A percentile compares a stretch with the other conserved stretches of the same genome.
phyloP scores from a whole-genome alignment of 148 eudicot species.

The Vaccinium darrowii region DNA sequence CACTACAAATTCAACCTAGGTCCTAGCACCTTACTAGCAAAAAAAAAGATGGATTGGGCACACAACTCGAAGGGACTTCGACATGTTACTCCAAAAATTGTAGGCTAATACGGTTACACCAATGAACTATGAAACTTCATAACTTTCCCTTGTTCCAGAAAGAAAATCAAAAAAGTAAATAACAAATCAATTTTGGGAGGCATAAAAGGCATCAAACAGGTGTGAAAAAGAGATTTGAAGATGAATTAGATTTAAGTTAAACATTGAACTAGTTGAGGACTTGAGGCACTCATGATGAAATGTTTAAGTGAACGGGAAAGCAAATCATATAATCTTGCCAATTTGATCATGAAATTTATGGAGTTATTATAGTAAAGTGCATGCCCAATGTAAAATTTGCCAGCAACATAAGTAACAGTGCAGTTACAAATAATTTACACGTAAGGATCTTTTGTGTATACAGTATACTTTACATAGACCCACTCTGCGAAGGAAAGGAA shows the following conservation, averaged over 20 bases:
- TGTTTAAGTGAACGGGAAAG: not conserved
- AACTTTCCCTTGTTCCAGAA: not conserved
- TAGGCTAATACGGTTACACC: not conserved
- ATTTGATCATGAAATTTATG: not conserved
- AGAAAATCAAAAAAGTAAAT: not conserved
- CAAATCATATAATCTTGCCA: not conserved
- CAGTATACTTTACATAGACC: not conserved
- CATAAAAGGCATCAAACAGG: not conserved
- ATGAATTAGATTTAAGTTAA: not conserved
- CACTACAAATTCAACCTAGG: not conserved
- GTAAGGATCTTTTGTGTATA: not conserved
- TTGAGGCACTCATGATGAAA: not conserved
- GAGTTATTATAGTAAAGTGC: not conserved
- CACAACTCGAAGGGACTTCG: not conserved
- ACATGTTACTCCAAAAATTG: not conserved
- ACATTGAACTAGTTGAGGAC: not conserved
- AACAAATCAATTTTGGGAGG: not conserved
- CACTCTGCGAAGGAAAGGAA: not conserved
- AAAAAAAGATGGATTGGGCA: not conserved
- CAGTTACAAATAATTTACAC: not conserved
- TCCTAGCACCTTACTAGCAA: conserved; percentile 3
- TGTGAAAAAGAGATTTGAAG: not conserved
- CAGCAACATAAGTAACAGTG: not conserved
- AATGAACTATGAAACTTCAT: not conserved
- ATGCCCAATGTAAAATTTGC: not conserved